Evolutionary conservation across 1,284 basidiomycete species (phyloP), one percentile per base, ranked within the genome.

Genomic region (Salmacisia buchloeana): DNA sequence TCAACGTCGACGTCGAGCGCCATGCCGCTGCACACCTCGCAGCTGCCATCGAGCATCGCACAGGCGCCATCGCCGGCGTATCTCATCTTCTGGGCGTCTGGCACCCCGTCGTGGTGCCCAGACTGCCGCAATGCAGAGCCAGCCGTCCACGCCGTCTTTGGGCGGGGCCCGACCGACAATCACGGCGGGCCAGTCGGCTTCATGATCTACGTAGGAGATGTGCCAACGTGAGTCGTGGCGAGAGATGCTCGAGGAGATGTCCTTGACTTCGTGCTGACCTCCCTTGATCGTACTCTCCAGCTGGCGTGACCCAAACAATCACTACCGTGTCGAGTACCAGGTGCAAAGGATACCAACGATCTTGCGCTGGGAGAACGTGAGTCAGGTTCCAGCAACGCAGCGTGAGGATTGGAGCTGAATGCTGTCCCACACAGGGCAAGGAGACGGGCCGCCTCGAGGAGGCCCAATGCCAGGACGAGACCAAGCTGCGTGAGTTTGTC

Each of bases 81-180:
- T 35, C 62, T 73, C 61, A 63, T 73, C 64, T 73, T 68, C 58
- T 73, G 71, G 65, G 69, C 68, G 58, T 69, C 68, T 6, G 70
- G 71, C 18, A 33, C 43, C 6, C 71, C 71, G 1, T 66, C 71
- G 13, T 73, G 71, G 71, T 73, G 71, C 56, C 68, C 71, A 5
- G 71, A 73, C 62, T 73, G 71, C 49, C 68, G 69, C 49, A 66
- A 69, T 45, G 70, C 69, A 0, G 62, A 66, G 31, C 68, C 69
- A 2, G 63, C 62, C 9, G 38, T 73, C 27, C 49, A 66, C n/a
- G 54, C 62, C 10, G 65, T 70, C 27, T 73, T 73, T 35, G 71
- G 54, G 10, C 31, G 18, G 6, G 27, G 27, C 31, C 49, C 49
- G 7, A 41, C 36, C 13, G 52, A 58, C 23, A 15, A 34, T 12